Evolutionary conservation across 345 rosid species (phyloP).

Genomic region (Gossypium australe): DNA sequence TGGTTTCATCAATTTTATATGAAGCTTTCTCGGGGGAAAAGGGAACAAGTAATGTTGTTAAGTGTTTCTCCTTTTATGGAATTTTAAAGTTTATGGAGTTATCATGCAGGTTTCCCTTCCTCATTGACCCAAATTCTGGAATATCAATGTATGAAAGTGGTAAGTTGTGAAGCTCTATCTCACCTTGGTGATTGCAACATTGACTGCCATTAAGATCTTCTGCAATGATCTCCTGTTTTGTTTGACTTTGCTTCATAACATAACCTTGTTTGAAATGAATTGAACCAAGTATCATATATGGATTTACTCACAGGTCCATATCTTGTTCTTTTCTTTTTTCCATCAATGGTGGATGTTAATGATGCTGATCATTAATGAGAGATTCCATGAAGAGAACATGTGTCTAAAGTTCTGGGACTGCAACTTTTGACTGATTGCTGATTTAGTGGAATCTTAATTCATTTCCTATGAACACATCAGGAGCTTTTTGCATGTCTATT

Average conservation of each 20-base stretch:
- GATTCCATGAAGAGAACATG: background rate
- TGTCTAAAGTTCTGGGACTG: background rate
- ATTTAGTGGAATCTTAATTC: background rate
- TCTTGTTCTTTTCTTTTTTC: background rate
- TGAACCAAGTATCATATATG: no score
- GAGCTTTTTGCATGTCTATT: background rate
- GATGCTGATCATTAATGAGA: background rate
- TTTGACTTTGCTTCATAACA: background rate
- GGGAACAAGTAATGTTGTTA: background rate
- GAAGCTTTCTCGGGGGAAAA: background rate
- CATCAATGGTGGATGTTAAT: background rate
- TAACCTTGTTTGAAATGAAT: background rate
- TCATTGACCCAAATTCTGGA: slow-evolving; percentile 65
- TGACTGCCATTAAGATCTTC: background rate
- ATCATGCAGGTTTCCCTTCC: slow-evolving; percentile 69
- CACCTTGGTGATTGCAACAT: background rate
- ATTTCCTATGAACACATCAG: background rate
- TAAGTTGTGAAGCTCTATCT: slow-evolving; percentile 26
- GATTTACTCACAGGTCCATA: background rate
- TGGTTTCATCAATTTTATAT: background rate
- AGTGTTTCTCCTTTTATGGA: background rate
- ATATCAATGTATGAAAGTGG: slow-evolving; percentile 77
- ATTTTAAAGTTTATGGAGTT: background rate
- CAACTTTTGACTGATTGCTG: background rate
- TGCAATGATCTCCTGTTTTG: background rate